Base-by-base conservation (phyloP, 2,329 filamentous ascomycete genomes). In the Alternaria consortialis region DNA sequence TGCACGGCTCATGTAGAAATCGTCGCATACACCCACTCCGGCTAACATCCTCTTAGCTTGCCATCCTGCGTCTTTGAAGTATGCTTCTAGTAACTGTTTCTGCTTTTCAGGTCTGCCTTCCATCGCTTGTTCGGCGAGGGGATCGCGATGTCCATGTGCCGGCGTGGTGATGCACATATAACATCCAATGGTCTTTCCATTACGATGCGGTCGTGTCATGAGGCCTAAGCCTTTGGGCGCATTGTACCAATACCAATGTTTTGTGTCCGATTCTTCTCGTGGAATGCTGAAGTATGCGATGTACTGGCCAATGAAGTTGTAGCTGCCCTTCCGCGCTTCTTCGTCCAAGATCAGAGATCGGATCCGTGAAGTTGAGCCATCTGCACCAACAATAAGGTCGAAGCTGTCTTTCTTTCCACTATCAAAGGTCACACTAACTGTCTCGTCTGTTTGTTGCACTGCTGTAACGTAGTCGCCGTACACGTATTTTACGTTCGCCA, bases 1-100 rank as follows among this genome's bases (percentile, higher is more conserved):
- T 44, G 84, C 70, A 4, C 79, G 73, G 20, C 80, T 68, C 56
- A 77, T 77, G 74, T 86, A 86, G 62, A 86, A 85, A 63, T 85
- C 80, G 1, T 80, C 68, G 5, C 76, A 60, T 36, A 63, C 46
- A 3, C 76, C 65, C 71, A 88, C 74, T 0, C 71, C 79, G 2
- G 80, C 66, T 1, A 88, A 34, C 1, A 87, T 66, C 15, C 82
- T 64, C 0, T 80, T 67, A 0, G 77, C 69, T 58, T 83, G 69
- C 84, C 84, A 87, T 1, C 82, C 84, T 0, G 76, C 76, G 44
- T 78, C 82, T 2, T 66, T 59, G 42, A 80, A 82, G 2, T 65
- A 53, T 4, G 70, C 46, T 0, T 71, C 68, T 37, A 83, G 60
- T 0, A 75, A 75, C 3, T 72, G 64, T 65, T 84, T 85, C 64